phyloP scores from a whole-genome alignment of 2,329 filamentous ascomycete genomes.

The Colletotrichum sp. region DNA sequence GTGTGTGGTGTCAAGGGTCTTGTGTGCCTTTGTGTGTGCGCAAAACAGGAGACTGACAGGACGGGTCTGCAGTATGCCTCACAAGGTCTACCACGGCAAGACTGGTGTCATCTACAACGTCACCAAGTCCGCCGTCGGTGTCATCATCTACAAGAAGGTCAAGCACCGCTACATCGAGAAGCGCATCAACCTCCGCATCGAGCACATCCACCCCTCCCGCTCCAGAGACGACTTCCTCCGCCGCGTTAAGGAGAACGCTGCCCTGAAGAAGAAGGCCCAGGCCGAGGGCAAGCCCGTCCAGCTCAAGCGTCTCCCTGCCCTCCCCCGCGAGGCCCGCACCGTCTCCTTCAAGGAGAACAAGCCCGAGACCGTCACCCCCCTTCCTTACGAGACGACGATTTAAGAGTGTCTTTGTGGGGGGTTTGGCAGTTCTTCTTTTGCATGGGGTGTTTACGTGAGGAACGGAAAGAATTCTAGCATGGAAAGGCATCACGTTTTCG shows the following conservation, averaged over 20 bases:
- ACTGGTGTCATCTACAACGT: conserved; percentile 99
- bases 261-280: conserved; percentile 92
- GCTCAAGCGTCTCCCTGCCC: conserved; percentile 88
- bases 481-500: conserved; percentile 26
- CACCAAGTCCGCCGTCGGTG: conserved; percentile 94
- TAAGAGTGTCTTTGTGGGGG: conserved; percentile 54
- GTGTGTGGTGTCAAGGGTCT: neutral
- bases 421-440: conserved; percentile 24
- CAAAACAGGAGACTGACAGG: conserved; percentile 32
- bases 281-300: conserved; percentile 83
- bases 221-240: conserved; percentile 96
- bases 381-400: conserved; percentile 98
- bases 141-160: conserved; percentile 99
- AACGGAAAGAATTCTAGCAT: conserved; percentile 26
- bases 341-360: conserved; percentile 82
- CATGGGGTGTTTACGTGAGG: conserved; percentile 26
- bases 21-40: neutral
- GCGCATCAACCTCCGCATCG: conserved; percentile 98
- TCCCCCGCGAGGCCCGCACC: conserved; percentile 81
- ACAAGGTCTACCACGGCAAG: conserved; percentile 99
- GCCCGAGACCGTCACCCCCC: conserved; percentile 89
- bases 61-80: conserved; percentile 77
- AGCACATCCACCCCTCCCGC: conserved; percentile 94
- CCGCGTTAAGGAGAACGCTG: conserved; percentile 96
- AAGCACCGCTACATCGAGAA: conserved; percentile 99